Percentiles rank a stretch among this genome's conserved stretches.
These are phyloP conservation scores for Selaginella tamariscina DNA, from an alignment of 75 land plant genomes.

Conservation along the genomic window DNA sequence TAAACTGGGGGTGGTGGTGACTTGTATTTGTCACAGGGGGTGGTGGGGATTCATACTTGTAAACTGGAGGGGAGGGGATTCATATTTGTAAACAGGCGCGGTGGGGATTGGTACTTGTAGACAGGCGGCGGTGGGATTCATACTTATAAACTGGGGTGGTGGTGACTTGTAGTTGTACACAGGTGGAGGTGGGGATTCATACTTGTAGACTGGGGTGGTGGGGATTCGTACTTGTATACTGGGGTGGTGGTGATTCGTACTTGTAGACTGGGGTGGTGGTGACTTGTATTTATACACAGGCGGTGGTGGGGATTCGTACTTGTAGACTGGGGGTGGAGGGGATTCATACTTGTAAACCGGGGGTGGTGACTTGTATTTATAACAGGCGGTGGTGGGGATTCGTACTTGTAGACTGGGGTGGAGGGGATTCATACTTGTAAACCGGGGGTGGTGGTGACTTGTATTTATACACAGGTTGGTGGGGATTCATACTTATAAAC, in stretches of 20 bases:
- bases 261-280: constrained; percentile 5
- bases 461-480: not conserved
- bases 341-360: not conserved
- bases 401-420: not conserved
- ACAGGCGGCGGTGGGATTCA: not conserved
- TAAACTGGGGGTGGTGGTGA: constrained; percentile 2
- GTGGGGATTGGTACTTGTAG: constrained; percentile 8
- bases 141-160: not conserved
- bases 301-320: constrained; percentile 4
- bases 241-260: constrained; percentile 8
- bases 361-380: too few relatives aligned
- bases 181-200: not conserved
- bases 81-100: not conserved
- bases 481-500: not conserved
- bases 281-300: constrained; percentile 7
- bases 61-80: not conserved
- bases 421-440: not conserved
- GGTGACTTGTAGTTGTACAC: constrained; percentile 3
- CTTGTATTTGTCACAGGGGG: not conserved
- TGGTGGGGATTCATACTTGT: not conserved
- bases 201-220: not conserved
- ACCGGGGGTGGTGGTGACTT: not conserved
- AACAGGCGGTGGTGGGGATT: not conserved
- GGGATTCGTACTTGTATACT: not conserved
- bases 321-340: not conserved